Evolutionary conservation across 2,329 filamentous ascomycete genomes (phyloP).

Genomic region (Monilinia fructigena): DNA sequence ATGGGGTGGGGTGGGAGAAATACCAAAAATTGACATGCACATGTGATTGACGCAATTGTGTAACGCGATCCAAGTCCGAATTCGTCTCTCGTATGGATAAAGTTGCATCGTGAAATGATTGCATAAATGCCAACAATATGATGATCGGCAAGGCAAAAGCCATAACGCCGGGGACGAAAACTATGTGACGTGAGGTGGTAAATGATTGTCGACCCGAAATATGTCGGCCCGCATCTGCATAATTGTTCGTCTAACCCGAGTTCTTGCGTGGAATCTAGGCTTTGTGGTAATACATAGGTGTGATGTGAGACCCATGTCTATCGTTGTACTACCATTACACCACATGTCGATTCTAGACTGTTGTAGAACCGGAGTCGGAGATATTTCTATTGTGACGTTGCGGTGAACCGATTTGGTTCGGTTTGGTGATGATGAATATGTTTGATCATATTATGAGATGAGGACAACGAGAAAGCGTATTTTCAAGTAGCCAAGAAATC

Average conservation of each 20-base stretch:
- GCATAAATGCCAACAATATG: not conserved
- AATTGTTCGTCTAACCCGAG: not conserved
- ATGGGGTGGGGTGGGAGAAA: not conserved
- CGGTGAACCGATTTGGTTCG: not conserved
- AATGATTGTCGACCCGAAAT: not conserved
- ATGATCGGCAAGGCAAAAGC: not conserved
- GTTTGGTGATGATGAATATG: not conserved
- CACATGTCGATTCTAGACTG: not conserved
- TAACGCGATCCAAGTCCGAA: not conserved
- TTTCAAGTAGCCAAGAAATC: constrained; percentile 50
- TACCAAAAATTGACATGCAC: not conserved
- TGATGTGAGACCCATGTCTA: constrained; percentile 4
- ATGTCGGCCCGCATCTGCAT: constrained; percentile 4
- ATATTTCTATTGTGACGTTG: not conserved
- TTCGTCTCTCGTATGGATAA: constrained; percentile 1
- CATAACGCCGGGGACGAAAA: not conserved
- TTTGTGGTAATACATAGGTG: not conserved
- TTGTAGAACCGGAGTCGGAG: not conserved
- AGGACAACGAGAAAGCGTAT: not conserved
- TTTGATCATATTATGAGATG: not conserved
- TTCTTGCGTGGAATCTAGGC: not conserved
- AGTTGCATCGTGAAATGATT: not conserved
- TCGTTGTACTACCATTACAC: not conserved
- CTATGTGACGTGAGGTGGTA: constrained; percentile 1
- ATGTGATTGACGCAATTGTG: not conserved